phyloP scores from a whole-genome alignment of 805 yeast genomes.

The Candida parachauliodes region DNA sequence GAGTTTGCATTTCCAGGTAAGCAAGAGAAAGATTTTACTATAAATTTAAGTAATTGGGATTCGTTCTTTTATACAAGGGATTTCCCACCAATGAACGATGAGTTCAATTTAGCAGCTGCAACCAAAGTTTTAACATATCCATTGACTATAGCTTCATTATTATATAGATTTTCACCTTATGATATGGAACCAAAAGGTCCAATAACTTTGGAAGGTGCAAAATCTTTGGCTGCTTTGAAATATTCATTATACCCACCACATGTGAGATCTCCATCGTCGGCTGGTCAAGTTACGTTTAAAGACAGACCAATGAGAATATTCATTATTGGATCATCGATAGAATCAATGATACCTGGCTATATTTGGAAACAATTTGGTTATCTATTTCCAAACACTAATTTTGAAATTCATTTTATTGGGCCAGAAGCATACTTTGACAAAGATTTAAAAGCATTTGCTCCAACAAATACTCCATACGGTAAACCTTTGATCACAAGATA shows the following conservation, averaged over 20 bases:
- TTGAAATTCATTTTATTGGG: constrained; percentile 90
- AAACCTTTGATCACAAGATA: constrained; percentile 70
- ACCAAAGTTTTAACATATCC: constrained; percentile 95
- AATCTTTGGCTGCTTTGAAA: constrained; percentile 87
- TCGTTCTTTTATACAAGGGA: constrained; percentile 87
- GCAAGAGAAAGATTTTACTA: constrained; percentile 69
- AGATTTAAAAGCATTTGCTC: constrained; percentile 58
- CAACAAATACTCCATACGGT: constrained; percentile 45
- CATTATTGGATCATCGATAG: constrained; percentile 88
- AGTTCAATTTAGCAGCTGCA: constrained; percentile 91
- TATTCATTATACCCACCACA: constrained; percentile 78
- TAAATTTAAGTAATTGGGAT: constrained; percentile 88
- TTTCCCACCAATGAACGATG: constrained; percentile 94
- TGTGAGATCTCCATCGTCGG: constrained; percentile 27
- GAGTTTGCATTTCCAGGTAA: constrained; percentile 90
- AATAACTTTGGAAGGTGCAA: constrained; percentile 85
- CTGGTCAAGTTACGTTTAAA: constrained; percentile 56
- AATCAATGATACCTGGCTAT: constrained; percentile 88
- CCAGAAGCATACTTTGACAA: constrained; percentile 84
- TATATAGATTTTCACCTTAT: constrained; percentile 87
- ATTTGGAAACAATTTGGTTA: constrained; percentile 93
- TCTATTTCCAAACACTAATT: constrained; percentile 74
- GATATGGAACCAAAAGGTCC: constrained; percentile 80
- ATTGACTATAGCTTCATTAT: constrained; percentile 75
- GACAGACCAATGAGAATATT: constrained; percentile 90